Evolutionary conservation across 495 filamentous ascomycete genomes (phyloP), one percentile per base, ranked within the genome.

Genomic region (Xylaria grammica): DNA sequence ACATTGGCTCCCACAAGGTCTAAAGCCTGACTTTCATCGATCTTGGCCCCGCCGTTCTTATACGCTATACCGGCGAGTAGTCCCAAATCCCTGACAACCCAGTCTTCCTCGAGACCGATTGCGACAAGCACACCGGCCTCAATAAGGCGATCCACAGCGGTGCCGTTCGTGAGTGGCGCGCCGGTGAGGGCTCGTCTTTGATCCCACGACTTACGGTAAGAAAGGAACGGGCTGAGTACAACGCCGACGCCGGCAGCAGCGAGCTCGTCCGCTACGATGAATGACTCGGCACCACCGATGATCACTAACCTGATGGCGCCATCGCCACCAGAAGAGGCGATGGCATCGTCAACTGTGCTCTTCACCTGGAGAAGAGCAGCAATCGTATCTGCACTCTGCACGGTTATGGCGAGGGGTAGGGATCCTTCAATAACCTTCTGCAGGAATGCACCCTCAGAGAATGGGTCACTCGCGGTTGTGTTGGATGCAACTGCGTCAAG

Each of bases 121-220:
- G 75, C 84, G 9, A 77, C 75, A 6, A 63, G 50, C 1, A 85
- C 82, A 9, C 79, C 72, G 30, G 82, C 82, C 30, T 79, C 76
- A 1, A 82, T 30, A 4, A 85, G 76, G 17, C 44, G 34, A 46
- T 83, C 80, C 6, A 86, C 70, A 0, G 73, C 75, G 8, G 83
- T 86, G 4, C 79, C 83, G 53, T 84, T 82, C 10, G 79, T 83
- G 1, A 86, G 77, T 17, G 83, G 83, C 1, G 83, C 82, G 2
- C 83, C 83, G 0, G 79, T 74, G 24, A 84, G 70, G 3, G 79
- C 75, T 7, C 82, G 74, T 2, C 77, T 75, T 62, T 83, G 74
- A 54, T 84, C 83, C 82, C 82, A 86, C 0, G 60, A 49, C 2
- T 30, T 68, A 10, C 77, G 75, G 61, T 77, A 82, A 1, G 79